Percentiles rank a stretch among this genome's conserved stretches.
phyloP scores from a whole-genome alignment of 345 rosid genomes.

The Hibiscus trionum region DNA sequence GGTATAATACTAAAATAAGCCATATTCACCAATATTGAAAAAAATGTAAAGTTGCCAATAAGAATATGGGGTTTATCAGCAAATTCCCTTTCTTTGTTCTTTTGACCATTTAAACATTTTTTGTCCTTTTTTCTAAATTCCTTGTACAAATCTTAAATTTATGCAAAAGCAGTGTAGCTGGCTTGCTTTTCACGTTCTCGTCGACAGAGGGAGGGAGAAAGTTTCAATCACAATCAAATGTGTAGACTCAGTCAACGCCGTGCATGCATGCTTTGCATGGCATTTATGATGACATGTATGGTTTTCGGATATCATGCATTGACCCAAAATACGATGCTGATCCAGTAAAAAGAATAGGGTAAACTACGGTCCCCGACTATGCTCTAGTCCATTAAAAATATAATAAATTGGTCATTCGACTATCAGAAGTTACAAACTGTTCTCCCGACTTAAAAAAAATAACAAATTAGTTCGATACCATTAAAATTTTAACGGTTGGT shows the following conservation, averaged over 20 bases:
- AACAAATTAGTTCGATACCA: no score
- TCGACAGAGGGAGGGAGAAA: not conserved
- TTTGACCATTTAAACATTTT: not conserved
- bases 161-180: not conserved
- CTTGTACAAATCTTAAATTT: not conserved
- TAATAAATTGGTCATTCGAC: no score
- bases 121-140: not conserved
- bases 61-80: not conserved
- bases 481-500: no score
- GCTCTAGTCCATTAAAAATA: no score
- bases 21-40: not conserved
- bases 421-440: no score
- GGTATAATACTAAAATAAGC: no score
- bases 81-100: slow-evolving; percentile 6
- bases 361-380: no score
- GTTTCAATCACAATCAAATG: not conserved
- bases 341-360: not conserved
- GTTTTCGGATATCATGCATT: not conserved
- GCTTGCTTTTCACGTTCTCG: not conserved
- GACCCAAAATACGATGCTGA: not conserved
- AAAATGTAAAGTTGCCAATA: not conserved
- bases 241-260: not conserved
- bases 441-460: no score
- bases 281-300: not conserved
- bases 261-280: not conserved